phyloP scores from a whole-genome alignment of 2,329 filamentous ascomycete genomes.

The Claviceps monticola region DNA sequence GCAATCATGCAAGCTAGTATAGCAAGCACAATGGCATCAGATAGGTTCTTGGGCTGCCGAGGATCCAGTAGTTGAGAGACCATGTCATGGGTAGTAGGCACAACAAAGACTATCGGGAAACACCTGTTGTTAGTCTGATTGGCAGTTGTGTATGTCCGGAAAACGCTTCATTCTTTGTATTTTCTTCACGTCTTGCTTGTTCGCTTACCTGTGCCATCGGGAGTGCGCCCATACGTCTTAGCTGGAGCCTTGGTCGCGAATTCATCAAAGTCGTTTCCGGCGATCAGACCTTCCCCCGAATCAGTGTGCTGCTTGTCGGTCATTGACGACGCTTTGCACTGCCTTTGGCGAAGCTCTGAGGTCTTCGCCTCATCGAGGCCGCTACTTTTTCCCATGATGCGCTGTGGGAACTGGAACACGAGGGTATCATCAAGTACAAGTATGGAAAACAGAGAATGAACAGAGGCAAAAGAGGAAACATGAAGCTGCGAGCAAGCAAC shows the following conservation, averaged over 20 bases:
- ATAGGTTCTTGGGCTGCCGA: constrained; percentile 86
- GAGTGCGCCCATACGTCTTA: constrained; percentile 81
- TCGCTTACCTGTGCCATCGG: constrained; percentile 72
- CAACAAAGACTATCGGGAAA: constrained; percentile 62
- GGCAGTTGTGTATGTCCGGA: background rate
- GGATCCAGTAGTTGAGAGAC: constrained; percentile 93
- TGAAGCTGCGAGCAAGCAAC: background rate
- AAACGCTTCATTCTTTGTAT: background rate
- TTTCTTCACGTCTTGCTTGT: background rate
- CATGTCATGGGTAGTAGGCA: constrained; percentile 97
- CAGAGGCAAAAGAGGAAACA: background rate
- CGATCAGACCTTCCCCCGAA: background rate
- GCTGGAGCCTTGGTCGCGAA: constrained; percentile 14
- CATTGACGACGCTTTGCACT: background rate
- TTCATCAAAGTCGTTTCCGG: constrained; percentile 1
- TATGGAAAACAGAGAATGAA: background rate
- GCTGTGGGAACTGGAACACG: background rate
- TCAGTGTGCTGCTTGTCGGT: background rate
- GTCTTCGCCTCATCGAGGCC: constrained; percentile 3
- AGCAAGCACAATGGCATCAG: constrained; percentile 65
- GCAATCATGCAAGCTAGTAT: constrained; percentile 66
- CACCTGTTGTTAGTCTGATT: constrained; percentile 6
- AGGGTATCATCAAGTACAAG: background rate
- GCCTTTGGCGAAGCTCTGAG: constrained; percentile 3
- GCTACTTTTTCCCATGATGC: background rate